Base-by-base conservation (phyloP, 2,329 filamentous ascomycete species). In the Coniochaeta pulveracea region DNA sequence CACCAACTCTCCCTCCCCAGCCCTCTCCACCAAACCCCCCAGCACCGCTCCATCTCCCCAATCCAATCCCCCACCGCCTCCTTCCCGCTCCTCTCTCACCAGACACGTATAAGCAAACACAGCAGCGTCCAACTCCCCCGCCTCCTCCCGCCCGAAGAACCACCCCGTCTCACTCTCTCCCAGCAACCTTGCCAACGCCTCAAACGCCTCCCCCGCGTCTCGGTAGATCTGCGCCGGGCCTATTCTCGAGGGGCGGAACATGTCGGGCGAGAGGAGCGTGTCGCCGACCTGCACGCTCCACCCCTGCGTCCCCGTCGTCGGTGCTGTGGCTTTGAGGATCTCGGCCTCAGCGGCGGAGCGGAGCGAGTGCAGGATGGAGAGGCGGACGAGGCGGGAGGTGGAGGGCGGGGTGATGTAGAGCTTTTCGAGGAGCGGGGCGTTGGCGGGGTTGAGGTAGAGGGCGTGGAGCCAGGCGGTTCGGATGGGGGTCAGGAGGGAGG, bases 101-200 rank as follows among this genome's bases (percentile, higher is more conserved):
- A 93, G 61, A 54, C 93, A 76, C 0, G 84, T 88, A 55, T 95
- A 98, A 4, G 85, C 78, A 58, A 95, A 96, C 3, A 96, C 73
- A 34, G 75, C 76, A 6, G 89, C 88, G 57, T 98, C 91, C 45
- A 96, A 89, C 16, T 89, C 50, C 0, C 77, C 75, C 0, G 89
- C 85, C 51, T 19, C 54, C 33, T 37, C 53, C 50, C 39, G 47
- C 16, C 50, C 61, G 36, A 71, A 71, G 50, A 74, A 74, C 64
- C 66, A 73, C 6, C 34, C 42, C 11, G 36, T 42, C 12, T 23
- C 32, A 19, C 34, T 39, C 19, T 40, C 39, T 3, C 45, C 10
- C 6, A 73, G 48, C 6, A 68, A 36, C 3, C 52, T 44, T 3
- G 60, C 60, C 5, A 76, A 54, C 7, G 68, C 63, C 7, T 41